Percentiles rank a stretch among this genome's conserved stretches.
Evolutionary conservation across 2,329 filamentous ascomycete species (phyloP).

Genomic region (Fusarium nematophilum): DNA sequence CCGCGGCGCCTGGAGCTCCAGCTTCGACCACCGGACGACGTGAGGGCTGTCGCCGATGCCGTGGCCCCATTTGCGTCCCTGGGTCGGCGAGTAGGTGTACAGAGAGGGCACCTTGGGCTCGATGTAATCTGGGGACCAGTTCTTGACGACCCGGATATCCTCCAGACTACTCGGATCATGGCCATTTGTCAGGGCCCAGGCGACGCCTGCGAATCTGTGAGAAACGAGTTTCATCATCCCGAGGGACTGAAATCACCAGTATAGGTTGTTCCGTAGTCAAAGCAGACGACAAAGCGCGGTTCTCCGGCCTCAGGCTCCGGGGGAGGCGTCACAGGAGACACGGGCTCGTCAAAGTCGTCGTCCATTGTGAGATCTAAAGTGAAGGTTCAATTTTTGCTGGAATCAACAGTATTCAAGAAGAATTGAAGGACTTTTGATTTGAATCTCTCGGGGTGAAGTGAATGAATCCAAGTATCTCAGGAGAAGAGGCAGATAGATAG

Average conservation of each 20-base stretch:
- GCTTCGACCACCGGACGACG: slow-evolving; percentile 27
- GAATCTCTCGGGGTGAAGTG: too few relatives aligned
- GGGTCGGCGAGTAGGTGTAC: slow-evolving; percentile 21
- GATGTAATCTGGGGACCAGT: slow-evolving; percentile 9
- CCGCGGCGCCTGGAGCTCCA: slow-evolving; percentile 13
- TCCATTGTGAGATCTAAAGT: not conserved
- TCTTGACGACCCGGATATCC: slow-evolving; percentile 17
- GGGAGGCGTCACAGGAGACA: too few relatives aligned
- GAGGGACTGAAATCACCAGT: slow-evolving; percentile 6
- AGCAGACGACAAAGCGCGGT: slow-evolving; percentile 21
- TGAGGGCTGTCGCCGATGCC: slow-evolving; percentile 22
- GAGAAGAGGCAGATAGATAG: too few relatives aligned
- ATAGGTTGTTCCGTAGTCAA: slow-evolving; percentile 29
- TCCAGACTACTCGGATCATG: not conserved
- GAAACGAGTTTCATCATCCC: not conserved
- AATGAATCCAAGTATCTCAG: too few relatives aligned
- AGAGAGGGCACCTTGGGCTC: slow-evolving; percentile 19
- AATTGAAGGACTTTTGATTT: too few relatives aligned
- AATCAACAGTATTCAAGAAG: not conserved
- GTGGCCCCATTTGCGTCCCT: slow-evolving; percentile 16
- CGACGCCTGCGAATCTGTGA: slow-evolving; percentile 4
- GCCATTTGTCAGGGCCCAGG: slow-evolving; percentile 19
- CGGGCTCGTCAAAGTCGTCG: not conserved
- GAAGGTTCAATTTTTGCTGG: not conserved
- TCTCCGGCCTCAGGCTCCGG: not conserved